Base-by-base conservation (phyloP, 1,284 basidiomycete species). In the Pisolithus thermaeus region DNA sequence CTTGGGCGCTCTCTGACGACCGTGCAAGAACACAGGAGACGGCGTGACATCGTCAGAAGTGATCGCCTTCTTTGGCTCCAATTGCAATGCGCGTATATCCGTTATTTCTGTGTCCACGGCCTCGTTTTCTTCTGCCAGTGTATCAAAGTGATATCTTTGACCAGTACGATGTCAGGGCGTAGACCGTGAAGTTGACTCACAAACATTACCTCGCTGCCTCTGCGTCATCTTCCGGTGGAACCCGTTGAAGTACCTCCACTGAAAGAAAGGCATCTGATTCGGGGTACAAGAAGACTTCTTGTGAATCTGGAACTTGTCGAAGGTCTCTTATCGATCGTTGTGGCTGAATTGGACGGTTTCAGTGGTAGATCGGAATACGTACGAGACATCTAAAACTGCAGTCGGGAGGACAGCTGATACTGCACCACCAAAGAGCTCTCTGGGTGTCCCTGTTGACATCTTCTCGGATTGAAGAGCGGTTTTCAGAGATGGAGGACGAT, bases 231-330 rank as follows among this genome's bases (percentile, higher is more conserved):
- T 68, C 69, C 46, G 84, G 76, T 32, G 74, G 65, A 44, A 95
- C 87, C 43, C 79, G 73, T 68, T 92, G 72, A 7, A 99, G 73
- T 18, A 97, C 81, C 66, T 99, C 97, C 23, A 97, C 68, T 52
- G 99, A 83, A 55, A 95, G 78, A 61, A 88, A 92, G 57, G 87
- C 73, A 55, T 81, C 78, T 6, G 83, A 84, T 47, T 82, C 69
- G 2, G 80, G 77, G 47, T 85, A 85, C 38, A 98, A 70, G 66
- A 93, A 90, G 42, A 98, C 95, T 67, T 99, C 97, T 70, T 99
- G 96, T 12, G 83, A 94, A 67, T 99, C 90, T n/a, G 97, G 96
- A 11, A 99, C 79, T 73, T 98, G 92, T 54, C 96, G 91, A 2
- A 97, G 58, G 57, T 87, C 79, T 55, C 95, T 97, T n/a, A 67